Base-by-base conservation (phyloP, 441 rosid genomes). In the Euphorbia schlechtendalii region DNA sequence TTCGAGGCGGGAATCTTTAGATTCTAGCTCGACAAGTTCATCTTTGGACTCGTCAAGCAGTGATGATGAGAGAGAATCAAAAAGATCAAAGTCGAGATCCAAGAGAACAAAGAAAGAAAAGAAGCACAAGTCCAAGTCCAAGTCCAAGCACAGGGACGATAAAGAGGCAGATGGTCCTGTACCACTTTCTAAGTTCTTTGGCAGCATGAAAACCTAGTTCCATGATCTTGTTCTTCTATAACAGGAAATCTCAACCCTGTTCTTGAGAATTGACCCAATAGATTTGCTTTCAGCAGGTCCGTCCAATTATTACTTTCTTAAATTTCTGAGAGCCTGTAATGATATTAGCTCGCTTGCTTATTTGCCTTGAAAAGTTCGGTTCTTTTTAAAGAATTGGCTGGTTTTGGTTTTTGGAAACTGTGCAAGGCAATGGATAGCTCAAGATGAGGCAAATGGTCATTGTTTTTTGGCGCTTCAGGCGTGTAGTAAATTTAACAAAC, bases 141-240 rank as follows among this genome's bases (percentile, higher is more conserved):
- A 34, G 65, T 83, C 93, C 45, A 82, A 82, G 12, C 65, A 82
- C 68, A 73, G 72, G 45, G 80, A 69, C 7, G 82, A 78, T 48
- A 85, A 83, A 59, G 89, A 70, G 68, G 76, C 75, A 0, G 85
- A 74, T 64, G 96, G 97, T 49, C 99, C 97, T 13, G 89, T 94
- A 17, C 94, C 94, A 7, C 92, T 94, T 61, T 91, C 99, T 28
- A 91, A 69, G 78, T 89, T 90, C 87, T 94, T 94, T 56, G 96
- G 72, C 65, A 90, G 68, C 77, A 58, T 75, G 59, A 93, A 88
- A 80, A 80, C 77, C 72, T 86, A 62, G 77, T 55, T 22, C 12
- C 21, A 43, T 36, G 68, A 21, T 41, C 13, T 17, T 65, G 57
- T 67, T 65, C 65, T n/a, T 59, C 41, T 61, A 48, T 25, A 24